phyloP scores from a whole-genome alignment of 2,329 filamentous ascomycete species.

The Orbilia brochopaga region DNA sequence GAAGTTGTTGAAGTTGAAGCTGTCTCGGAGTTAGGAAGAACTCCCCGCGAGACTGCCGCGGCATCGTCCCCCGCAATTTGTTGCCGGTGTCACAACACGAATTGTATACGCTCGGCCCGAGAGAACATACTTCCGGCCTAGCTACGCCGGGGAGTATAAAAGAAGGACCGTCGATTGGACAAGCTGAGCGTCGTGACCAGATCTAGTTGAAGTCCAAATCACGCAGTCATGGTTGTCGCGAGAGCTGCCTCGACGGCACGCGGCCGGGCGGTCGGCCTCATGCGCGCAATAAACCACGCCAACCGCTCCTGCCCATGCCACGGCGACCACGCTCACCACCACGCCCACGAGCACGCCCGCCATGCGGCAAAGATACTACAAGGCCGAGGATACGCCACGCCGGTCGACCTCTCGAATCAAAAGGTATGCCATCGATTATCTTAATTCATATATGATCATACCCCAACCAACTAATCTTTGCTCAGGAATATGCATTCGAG shows the following conservation, averaged over 20 bases:
- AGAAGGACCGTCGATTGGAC: too few relatives aligned
- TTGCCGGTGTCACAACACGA: conserved; percentile 24
- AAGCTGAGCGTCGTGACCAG: neutral
- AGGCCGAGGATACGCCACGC: conserved; percentile 71
- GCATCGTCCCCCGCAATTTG: conserved; percentile 47
- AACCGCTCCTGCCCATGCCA: conserved; percentile 79
- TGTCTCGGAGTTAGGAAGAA: conserved; percentile 28
- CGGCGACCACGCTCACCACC: conserved; percentile 81
- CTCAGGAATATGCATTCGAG: conserved; percentile 89
- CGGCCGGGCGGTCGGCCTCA: conserved; percentile 42
- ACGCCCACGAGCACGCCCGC: conserved; percentile 59
- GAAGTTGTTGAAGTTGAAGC: too few relatives aligned
- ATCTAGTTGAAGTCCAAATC: neutral
- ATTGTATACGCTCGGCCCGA: neutral
- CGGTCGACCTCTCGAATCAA: conserved; percentile 71
- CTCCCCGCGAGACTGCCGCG: conserved; percentile 16
- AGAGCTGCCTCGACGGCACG: conserved; percentile 42
- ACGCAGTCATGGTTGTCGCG: conserved; percentile 32
- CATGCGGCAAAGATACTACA: conserved; percentile 58
- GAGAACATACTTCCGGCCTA: neutral
- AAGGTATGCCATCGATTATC: conserved; percentile 61
- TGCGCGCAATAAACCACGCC: conserved; percentile 45
- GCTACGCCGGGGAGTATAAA: too few relatives aligned
- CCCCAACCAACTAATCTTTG: neutral
- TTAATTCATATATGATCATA: neutral